phyloP scores from a whole-genome alignment of 495 filamentous ascomycete species.

The Penicillium taxi region DNA sequence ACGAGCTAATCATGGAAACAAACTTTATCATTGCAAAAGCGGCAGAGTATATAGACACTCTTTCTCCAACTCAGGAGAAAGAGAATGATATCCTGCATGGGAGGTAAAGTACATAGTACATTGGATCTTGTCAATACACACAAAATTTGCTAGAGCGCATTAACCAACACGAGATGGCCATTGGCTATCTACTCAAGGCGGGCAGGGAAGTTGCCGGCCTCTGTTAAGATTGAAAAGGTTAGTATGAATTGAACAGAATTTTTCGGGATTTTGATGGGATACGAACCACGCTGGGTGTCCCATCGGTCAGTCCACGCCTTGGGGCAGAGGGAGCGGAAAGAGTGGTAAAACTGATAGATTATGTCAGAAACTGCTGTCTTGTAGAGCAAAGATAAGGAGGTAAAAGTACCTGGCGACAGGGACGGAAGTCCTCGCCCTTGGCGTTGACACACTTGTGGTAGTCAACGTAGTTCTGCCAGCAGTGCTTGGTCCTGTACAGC shows the following conservation, averaged over 20 bases:
- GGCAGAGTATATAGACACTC: constrained; percentile 32
- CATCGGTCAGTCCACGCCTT: constrained; percentile 90
- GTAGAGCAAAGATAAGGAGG: neutral
- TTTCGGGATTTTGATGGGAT: constrained; percentile 16
- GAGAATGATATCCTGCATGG: constrained; percentile 28
- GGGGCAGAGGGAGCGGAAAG: constrained; percentile 95
- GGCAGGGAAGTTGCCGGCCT: constrained; percentile 85
- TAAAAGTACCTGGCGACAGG: constrained; percentile 79
- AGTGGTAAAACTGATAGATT: constrained; percentile 73
- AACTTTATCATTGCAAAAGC: constrained; percentile 17
- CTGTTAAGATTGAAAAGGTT: constrained; percentile 36
- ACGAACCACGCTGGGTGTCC: constrained; percentile 94
- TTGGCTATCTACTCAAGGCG: constrained; percentile 36
- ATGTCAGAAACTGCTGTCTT: constrained; percentile 4
- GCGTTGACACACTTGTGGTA: constrained; percentile 99
- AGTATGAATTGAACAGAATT: constrained; percentile 8
- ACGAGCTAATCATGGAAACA: constrained; percentile 1
- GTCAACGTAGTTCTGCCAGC: constrained; percentile 99
- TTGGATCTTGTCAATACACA: constrained; percentile 34
- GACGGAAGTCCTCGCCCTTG: constrained; percentile 98
- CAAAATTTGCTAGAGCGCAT: constrained; percentile 20
- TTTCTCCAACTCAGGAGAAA: constrained; percentile 16
- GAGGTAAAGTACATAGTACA: constrained; percentile 45
- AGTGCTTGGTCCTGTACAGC: constrained; percentile 59
- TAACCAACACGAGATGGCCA: constrained; percentile 15